These are phyloP conservation scores for Trametes punicea DNA, from an alignment of 768 basidiomycete species.

Conservation along the genomic window DNA sequence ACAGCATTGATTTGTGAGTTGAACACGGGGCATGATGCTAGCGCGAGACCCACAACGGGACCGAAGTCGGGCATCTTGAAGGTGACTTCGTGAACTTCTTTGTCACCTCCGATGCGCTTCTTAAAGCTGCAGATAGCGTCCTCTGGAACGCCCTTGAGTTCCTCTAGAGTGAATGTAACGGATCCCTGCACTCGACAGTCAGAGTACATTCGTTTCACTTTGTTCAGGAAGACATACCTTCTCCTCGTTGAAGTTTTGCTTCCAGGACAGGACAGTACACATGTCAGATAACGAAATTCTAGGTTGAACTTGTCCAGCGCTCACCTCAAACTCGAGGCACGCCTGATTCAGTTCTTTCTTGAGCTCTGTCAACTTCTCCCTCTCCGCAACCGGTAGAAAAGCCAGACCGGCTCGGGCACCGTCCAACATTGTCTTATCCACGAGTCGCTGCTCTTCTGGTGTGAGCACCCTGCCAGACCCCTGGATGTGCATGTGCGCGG, in stretches of 20 bases:
- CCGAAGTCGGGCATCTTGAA: constrained; percentile 82
- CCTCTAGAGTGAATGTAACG: constrained; percentile 64
- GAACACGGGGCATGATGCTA: not conserved
- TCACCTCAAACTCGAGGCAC: constrained; percentile 73
- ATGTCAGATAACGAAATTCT: not conserved
- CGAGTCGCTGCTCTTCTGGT: constrained; percentile 66
- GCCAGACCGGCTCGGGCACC: constrained; percentile 77
- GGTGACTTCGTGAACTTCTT: constrained; percentile 66
- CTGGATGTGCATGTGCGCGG: constrained; percentile 67
- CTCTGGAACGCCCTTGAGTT: constrained; percentile 75
- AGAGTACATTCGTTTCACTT: not conserved
- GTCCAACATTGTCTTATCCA: constrained; percentile 79
- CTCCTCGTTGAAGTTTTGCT: constrained; percentile 92
- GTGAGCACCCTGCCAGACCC: constrained; percentile 53
- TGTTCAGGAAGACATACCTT: constrained; percentile 42
- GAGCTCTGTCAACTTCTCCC: constrained; percentile 51
- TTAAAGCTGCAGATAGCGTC: constrained; percentile 79
- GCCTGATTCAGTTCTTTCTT: constrained; percentile 76
- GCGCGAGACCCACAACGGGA: constrained; percentile 51
- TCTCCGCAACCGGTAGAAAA: constrained; percentile 61
- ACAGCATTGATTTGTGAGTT: not conserved
- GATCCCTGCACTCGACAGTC: constrained; percentile 41
- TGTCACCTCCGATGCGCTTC: constrained; percentile 55
- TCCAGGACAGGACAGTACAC: not conserved
- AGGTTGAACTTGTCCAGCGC: constrained; percentile 23